These are phyloP conservation scores for Geosmithia flava DNA, from an alignment of 2,329 filamentous ascomycete species.

Conservation along the genomic window DNA sequence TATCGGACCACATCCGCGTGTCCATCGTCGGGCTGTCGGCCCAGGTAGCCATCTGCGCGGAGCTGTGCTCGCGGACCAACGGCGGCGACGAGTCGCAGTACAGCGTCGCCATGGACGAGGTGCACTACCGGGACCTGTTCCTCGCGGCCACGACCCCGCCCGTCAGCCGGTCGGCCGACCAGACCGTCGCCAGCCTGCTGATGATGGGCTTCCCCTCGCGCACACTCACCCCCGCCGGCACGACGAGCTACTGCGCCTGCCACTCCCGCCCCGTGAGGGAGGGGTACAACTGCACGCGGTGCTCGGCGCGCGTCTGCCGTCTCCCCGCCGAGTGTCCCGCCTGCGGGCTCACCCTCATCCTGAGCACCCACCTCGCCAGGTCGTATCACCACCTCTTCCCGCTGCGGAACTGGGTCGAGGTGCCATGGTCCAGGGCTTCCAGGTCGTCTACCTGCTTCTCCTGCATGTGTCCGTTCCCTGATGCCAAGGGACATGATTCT, in stretches of 20 bases:
- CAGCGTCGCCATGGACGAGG: conserved; percentile 64
- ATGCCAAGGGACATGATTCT: conserved; percentile 8
- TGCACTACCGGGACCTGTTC: conserved; percentile 77
- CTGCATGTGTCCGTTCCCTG: conserved; percentile 64
- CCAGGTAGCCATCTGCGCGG: conserved; percentile 82
- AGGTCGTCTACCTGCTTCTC: conserved; percentile 59
- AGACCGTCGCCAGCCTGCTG: conserved; percentile 54
- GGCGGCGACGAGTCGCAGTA: conserved; percentile 60
- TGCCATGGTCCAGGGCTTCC: conserved; percentile 65
- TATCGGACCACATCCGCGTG: conserved; percentile 75
- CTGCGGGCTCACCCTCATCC: conserved; percentile 82
- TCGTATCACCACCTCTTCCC: conserved; percentile 91
- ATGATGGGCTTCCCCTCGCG: conserved; percentile 98
- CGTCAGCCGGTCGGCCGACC: conserved; percentile 54
- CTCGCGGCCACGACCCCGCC: conserved; percentile 84
- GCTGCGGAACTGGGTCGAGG: conserved; percentile 79
- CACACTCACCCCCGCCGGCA: conserved; percentile 54
- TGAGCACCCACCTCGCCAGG: conserved; percentile 86
- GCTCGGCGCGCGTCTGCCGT: conserved; percentile 76
- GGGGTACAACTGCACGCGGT: conserved; percentile 85
- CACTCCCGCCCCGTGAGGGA: conserved; percentile 72
- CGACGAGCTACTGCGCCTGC: conserved; percentile 74
- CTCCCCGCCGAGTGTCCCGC: conserved; percentile 84
- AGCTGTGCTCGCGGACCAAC: conserved; percentile 82
- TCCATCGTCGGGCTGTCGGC: conserved; percentile 84